Evolutionary conservation across 352 stramenopile species (phyloP).

Genomic region (Pythium rhizo-oryzae): DNA sequence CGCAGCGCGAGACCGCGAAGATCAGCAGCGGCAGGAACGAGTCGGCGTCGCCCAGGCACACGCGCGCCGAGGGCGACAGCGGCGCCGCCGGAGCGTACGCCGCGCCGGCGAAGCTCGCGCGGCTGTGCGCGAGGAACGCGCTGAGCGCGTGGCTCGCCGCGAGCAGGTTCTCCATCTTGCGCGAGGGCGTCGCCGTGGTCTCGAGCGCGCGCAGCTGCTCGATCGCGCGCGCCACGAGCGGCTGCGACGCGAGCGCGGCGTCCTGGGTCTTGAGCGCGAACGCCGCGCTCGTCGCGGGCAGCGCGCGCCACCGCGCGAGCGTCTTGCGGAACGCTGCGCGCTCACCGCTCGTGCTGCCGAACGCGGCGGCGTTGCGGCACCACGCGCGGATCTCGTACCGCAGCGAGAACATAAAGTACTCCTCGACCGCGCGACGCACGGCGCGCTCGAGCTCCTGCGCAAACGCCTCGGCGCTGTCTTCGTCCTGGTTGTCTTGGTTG

Average conservation of each 20-base stretch:
- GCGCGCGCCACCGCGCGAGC: conserved; percentile 23
- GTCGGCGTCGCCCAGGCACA: conserved; percentile 35
- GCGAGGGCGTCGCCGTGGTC: conserved; percentile 21
- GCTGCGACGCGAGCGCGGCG: neutral
- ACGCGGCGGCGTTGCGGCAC: conserved; percentile 1
- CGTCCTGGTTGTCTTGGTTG: conserved; percentile 10
- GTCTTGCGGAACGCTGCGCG: conserved; percentile 14
- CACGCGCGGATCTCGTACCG: conserved; percentile 29
- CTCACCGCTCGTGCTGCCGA: neutral
- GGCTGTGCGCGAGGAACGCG: conserved; percentile 25
- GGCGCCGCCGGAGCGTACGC: neutral
- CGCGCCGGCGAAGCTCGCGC: neutral
- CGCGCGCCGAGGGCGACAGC: conserved; percentile 23
- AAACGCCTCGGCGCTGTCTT: neutral
- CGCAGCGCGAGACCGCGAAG: conserved; percentile 35
- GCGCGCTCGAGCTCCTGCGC: conserved; percentile 9
- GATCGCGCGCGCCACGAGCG: conserved; percentile 23
- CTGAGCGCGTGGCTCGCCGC: conserved; percentile 35
- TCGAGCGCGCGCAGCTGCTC: conserved; percentile 29
- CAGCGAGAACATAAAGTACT: conserved; percentile 33
- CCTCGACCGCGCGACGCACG: conserved; percentile 33
- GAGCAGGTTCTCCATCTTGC: conserved; percentile 38
- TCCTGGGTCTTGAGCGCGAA: conserved; percentile 15
- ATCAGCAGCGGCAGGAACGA: conserved; percentile 49
- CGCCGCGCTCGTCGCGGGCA: conserved; percentile 23